Evolutionary conservation across 2,329 filamentous ascomycete genomes (phyloP).

Genomic region (Arachnopeziza araneosa): DNA sequence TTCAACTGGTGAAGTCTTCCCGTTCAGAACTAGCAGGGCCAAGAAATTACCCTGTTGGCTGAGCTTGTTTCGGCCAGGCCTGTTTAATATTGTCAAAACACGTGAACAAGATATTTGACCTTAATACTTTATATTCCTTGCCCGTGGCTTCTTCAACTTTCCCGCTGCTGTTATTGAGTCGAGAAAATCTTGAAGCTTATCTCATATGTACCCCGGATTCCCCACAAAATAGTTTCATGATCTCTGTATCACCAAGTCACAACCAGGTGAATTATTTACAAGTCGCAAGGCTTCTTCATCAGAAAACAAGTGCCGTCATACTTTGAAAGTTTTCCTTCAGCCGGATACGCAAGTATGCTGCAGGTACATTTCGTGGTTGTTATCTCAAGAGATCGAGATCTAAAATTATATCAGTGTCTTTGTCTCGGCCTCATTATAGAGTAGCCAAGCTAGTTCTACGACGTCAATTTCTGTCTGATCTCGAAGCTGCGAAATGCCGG

Average conservation of each 20-base stretch:
- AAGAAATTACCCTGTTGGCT: background rate
- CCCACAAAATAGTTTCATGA: background rate
- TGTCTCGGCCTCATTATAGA: background rate
- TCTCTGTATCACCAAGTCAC: background rate
- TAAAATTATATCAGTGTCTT: background rate
- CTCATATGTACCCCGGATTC: background rate
- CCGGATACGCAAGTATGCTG: background rate
- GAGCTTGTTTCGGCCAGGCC: background rate
- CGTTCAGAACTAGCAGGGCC: background rate
- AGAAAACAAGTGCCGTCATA: background rate
- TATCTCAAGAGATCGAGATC: background rate
- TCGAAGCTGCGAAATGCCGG: background rate
- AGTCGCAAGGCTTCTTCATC: background rate
- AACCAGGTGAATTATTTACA: background rate
- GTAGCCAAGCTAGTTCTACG: background rate
- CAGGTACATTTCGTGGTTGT: background rate
- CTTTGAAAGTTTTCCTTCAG: background rate
- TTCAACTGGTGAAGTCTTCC: background rate
- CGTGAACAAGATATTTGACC: background rate
- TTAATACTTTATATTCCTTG: background rate
- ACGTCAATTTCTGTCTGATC: background rate
- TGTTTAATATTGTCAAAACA: background rate
- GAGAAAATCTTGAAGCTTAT: background rate
- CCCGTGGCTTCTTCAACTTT: background rate
- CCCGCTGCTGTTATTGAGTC: background rate